Conservation (phyloP, 140 eudicot genomes). For the Anethum foeniculum region DNA sequence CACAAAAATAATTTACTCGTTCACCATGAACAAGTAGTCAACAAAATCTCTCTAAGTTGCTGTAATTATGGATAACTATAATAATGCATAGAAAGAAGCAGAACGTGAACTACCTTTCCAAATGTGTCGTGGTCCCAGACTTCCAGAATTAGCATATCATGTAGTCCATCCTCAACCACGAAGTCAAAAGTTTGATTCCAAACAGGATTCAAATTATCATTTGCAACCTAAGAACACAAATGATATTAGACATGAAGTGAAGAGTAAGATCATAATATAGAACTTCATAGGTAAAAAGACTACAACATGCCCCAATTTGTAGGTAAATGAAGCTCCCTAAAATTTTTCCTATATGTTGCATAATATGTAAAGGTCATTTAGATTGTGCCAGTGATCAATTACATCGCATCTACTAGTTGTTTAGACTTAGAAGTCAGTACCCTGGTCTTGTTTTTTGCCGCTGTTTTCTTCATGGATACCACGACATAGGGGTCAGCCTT, state of each 20-base stretch:
- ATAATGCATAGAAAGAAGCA: not conserved
- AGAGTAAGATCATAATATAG: not conserved
- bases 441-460: constrained; percentile 72
- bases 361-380: not conserved
- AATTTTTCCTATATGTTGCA: not conserved
- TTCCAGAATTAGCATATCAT: constrained; percentile 85
- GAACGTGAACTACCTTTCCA: constrained; percentile 58
- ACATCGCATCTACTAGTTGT: not conserved
- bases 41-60: not conserved
- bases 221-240: constrained; percentile 61
- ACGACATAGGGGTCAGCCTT: constrained; percentile 86
- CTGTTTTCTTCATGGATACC: constrained; percentile 74
- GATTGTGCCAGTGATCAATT: not conserved
- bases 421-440: constrained; percentile 26
- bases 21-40: not conserved
- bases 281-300: not conserved
- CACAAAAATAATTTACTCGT: not conserved
- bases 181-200: constrained; percentile 99
- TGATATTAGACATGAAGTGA: not conserved
- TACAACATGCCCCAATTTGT: not conserved
- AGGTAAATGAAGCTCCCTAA: not conserved
- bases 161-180: constrained; percentile 92
- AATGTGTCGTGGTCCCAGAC: constrained; percentile 95
- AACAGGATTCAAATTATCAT: constrained; percentile 81
- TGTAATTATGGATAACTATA: not conserved